A percentile compares a stretch with the other conserved stretches of the same genome.
phyloP scores from a whole-genome alignment of 129 eudicot species.

The Logfia minima region DNA sequence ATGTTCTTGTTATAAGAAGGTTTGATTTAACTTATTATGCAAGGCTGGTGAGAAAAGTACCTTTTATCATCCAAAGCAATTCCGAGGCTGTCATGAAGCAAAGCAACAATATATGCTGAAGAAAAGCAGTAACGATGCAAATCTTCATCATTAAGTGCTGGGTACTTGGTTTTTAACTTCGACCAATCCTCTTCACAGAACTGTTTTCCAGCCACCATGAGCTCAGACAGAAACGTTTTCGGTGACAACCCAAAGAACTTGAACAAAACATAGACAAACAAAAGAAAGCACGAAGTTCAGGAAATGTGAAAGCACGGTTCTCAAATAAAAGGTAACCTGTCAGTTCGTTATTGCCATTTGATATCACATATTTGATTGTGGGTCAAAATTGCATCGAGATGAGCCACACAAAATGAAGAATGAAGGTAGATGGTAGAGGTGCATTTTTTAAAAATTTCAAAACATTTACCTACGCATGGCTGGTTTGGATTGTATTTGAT shows the following conservation, averaged over 20 bases:
- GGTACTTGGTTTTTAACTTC: constrained; percentile 52
- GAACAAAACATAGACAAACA: constrained; percentile 12
- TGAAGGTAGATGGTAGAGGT: not conserved
- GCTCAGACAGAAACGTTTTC: constrained; percentile 52
- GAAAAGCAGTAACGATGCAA: constrained; percentile 79
- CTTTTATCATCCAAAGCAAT: constrained; percentile 69
- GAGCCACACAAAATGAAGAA: not conserved
- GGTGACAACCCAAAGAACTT: constrained; percentile 81
- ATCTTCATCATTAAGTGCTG: constrained; percentile 62
- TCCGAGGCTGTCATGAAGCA: constrained; percentile 94
- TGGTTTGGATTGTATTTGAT: not conserved
- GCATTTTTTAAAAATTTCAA: not conserved
- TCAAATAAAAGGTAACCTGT: not conserved
- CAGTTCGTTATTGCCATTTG: constrained; percentile 8
- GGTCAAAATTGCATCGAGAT: not conserved
- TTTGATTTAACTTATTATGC: not conserved
- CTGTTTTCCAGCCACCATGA: constrained; percentile 73
- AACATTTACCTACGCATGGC: not conserved
- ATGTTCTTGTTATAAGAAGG: constrained; percentile 1
- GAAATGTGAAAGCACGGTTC: not conserved
- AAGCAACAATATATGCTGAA: constrained; percentile 88
- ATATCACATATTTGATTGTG: not conserved
- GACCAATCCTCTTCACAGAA: constrained; percentile 92
- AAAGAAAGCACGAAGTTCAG: not conserved
- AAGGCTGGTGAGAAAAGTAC: constrained; percentile 32